Evolutionary conservation across 2,329 filamentous ascomycete genomes (phyloP).

Genomic region (Neonectria coccinea): DNA sequence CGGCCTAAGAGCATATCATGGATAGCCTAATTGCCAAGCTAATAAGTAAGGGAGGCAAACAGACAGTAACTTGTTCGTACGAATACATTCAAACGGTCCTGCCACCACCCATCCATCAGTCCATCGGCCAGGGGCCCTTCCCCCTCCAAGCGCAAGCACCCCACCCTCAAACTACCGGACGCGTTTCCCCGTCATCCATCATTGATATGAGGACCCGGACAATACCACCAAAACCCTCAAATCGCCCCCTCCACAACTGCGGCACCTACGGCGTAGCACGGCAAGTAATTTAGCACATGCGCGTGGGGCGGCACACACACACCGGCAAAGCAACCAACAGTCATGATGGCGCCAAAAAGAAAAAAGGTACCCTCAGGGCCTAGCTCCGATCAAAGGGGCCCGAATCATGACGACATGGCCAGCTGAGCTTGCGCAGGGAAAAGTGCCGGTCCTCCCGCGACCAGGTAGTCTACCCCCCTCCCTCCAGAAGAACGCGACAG

Average conservation of each 20-base stretch:
- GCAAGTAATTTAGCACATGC: not conserved
- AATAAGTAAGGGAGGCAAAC: not conserved
- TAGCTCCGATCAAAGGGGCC: slow-evolving; percentile 5
- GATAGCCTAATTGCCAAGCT: slow-evolving; percentile 1
- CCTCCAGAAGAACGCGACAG: too few species aligned
- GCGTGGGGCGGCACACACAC: not conserved
- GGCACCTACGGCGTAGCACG: too few species aligned
- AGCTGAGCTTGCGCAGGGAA: slow-evolving; percentile 9
- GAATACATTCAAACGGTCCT: not conserved
- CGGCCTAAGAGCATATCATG: not conserved
- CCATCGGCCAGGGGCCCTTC: not conserved
- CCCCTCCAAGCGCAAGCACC: not conserved
- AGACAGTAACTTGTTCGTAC: too few species aligned
- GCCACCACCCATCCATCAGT: not conserved
- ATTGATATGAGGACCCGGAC: not conserved
- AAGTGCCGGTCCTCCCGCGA: slow-evolving; percentile 19
- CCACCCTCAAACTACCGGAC: slow-evolving; percentile 7
- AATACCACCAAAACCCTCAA: not conserved
- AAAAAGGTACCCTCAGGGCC: not conserved
- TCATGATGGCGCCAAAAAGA: not conserved
- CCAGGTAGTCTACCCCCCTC: too few species aligned
- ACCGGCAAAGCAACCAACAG: not conserved
- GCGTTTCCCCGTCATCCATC: not conserved
- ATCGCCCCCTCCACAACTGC: not conserved
- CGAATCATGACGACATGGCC: slow-evolving; percentile 19